Conservation (phyloP, 176 grass and related monocot species). For the Melocanna baccifera region DNA sequence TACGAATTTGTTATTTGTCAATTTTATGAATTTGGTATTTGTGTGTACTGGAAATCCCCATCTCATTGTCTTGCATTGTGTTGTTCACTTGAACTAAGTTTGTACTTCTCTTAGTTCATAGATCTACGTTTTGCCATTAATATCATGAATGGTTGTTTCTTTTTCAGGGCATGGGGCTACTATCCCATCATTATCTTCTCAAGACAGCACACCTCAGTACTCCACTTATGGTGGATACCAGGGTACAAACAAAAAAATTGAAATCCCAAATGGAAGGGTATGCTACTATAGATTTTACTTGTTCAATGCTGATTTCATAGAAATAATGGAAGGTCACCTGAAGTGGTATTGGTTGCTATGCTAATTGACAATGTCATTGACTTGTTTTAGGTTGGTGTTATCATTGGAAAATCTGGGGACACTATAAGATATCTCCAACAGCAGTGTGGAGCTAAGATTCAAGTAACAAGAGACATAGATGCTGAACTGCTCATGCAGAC, state of each 20-base stretch:
- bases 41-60: background rate
- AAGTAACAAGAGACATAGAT: too few species aligned
- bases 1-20: too few species aligned
- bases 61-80: background rate
- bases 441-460: too few species aligned
- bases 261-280: constrained; percentile 92
- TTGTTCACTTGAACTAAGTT: background rate
- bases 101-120: background rate
- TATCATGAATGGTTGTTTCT: constrained; percentile 4
- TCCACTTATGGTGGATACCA: constrained; percentile 73
- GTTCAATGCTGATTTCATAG: too few species aligned
- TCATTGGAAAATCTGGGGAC: too few species aligned
- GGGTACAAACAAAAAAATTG: constrained; percentile 78
- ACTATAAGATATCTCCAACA: too few species aligned
- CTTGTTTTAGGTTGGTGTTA: too few species aligned
- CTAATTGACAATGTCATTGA: too few species aligned
- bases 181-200: constrained; percentile 58
- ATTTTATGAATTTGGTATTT: too few species aligned
- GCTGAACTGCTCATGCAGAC: constrained; percentile 67
- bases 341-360: too few species aligned
- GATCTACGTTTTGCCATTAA: background rate
- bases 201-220: constrained; percentile 44
- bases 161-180: constrained; percentile 52
- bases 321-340: too few species aligned
- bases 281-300: too few species aligned